phyloP scores from a whole-genome alignment of 2,329 filamentous ascomycete genomes.

The Verticillium albo-atrum region DNA sequence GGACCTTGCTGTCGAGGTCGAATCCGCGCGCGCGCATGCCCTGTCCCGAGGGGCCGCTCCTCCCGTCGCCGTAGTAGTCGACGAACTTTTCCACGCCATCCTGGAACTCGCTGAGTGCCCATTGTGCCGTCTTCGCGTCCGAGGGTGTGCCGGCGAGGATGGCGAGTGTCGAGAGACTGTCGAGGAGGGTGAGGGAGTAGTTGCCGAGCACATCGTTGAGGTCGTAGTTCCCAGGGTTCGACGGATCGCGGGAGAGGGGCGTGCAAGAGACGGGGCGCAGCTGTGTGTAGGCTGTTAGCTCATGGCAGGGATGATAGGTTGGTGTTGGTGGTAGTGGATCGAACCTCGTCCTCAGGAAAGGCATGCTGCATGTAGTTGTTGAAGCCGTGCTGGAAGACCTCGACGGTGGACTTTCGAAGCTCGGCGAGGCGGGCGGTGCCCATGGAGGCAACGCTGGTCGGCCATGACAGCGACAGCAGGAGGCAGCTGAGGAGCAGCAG shows the following conservation, averaged over 20 bases:
- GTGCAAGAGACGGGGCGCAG: constrained; percentile 80
- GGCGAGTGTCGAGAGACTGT: constrained; percentile 89
- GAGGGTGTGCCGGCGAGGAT: constrained; percentile 77
- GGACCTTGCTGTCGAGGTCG: constrained; percentile 94
- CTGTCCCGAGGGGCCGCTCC: constrained; percentile 59
- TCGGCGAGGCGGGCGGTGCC: constrained; percentile 48
- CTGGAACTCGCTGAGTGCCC: constrained; percentile 72
- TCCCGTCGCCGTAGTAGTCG: constrained; percentile 81
- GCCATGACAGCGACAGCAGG: constrained; percentile 34
- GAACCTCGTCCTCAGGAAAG: constrained; percentile 88
- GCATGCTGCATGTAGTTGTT: constrained; percentile 92
- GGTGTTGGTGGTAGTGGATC: not conserved
- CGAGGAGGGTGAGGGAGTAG: constrained; percentile 92
- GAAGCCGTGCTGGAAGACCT: constrained; percentile 96
- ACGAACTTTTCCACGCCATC: constrained; percentile 72
- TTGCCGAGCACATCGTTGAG: constrained; percentile 96
- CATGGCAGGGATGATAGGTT: not conserved
- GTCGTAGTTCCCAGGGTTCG: constrained; percentile 75
- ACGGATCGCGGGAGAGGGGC: constrained; percentile 77
- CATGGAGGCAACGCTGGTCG: constrained; percentile 41
- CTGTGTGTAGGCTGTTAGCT: constrained; percentile 32
- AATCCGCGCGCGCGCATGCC: constrained; percentile 77
- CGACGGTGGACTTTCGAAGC: constrained; percentile 56
- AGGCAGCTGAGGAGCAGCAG: constrained; percentile 16
- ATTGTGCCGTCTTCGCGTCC: constrained; percentile 48